Conservation (phyloP, 2,329 filamentous ascomycete species). For the Acephala macrosclerotiorum region DNA sequence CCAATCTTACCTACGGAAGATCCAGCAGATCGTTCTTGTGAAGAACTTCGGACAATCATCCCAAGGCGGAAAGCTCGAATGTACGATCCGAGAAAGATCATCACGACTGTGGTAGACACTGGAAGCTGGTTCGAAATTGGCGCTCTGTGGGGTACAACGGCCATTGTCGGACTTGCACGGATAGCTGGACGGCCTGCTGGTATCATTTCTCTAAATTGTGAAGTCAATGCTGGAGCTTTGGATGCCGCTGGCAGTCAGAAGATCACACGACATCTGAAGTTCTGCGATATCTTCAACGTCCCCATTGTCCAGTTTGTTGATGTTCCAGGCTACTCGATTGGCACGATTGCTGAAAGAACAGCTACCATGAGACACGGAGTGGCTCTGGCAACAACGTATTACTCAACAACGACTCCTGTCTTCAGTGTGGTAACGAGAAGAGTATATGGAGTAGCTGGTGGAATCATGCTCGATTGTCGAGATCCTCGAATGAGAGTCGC, state of each 20-base stretch:
- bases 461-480: conserved; percentile 68
- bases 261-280: conserved; percentile 64
- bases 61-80: conserved; percentile 64
- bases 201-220: conserved; percentile 66
- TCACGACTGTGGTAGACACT: conserved; percentile 61
- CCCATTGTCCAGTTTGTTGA: conserved; percentile 70
- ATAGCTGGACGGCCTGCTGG: conserved; percentile 64
- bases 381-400: conserved; percentile 66
- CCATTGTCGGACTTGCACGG: conserved; percentile 66
- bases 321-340: conserved; percentile 68
- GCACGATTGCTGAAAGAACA: conserved; percentile 66
- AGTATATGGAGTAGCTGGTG: conserved; percentile 69
- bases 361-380: conserved; percentile 72
- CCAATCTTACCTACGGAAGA: conserved; percentile 56
- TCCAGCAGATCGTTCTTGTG: conserved; percentile 55
- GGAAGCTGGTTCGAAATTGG: conserved; percentile 71
- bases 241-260: conserved; percentile 69
- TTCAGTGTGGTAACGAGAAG: conserved; percentile 69
- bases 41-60: conserved; percentile 60
- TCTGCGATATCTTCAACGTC: conserved; percentile 71
- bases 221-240: conserved; percentile 66
- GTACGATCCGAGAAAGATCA: conserved; percentile 66
- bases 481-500: conserved; percentile 67
- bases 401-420: conserved; percentile 66
- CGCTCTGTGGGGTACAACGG: conserved; percentile 66